Conservation (phyloP, 2,329 filamentous ascomycete genomes). For the Diaporthe citri region DNA sequence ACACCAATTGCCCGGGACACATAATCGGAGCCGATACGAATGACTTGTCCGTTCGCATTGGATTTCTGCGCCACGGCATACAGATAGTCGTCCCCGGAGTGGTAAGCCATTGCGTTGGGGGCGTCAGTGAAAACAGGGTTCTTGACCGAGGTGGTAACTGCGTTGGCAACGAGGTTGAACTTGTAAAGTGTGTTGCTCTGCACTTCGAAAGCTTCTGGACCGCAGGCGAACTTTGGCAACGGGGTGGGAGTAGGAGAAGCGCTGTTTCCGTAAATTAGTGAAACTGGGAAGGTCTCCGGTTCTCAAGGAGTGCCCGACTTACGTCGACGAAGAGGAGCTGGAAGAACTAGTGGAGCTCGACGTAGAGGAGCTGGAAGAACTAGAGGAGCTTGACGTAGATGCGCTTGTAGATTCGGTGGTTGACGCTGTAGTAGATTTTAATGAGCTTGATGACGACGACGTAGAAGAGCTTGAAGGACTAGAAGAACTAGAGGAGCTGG, state of each 20-base stretch:
- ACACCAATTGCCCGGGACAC: neutral
- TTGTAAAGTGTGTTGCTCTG: neutral
- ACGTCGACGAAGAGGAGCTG: neutral
- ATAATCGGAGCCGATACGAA: neutral
- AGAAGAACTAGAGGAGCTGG: neutral
- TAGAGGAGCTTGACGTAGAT: neutral
- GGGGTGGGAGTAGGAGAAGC: neutral
- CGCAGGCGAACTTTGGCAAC: neutral
- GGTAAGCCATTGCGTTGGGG: slow-evolving; percentile 10
- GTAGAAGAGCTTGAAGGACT: neutral
- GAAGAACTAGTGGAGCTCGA: neutral
- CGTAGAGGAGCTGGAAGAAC: no score
- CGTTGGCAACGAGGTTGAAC: neutral
- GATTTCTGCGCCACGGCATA: neutral
- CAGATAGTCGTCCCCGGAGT: neutral
- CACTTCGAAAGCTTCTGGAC: neutral
- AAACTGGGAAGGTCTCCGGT: neutral
- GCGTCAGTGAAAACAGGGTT: neutral
- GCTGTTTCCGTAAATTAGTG: neutral
- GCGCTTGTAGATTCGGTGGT: neutral
- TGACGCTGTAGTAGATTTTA: neutral
- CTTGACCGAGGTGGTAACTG: neutral
- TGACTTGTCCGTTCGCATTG: neutral
- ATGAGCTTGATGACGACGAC: neutral
- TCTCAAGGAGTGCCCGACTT: neutral